Base-by-base conservation (phyloP, 208 protist species). In the Acanthamoeba triangularis region DNA sequence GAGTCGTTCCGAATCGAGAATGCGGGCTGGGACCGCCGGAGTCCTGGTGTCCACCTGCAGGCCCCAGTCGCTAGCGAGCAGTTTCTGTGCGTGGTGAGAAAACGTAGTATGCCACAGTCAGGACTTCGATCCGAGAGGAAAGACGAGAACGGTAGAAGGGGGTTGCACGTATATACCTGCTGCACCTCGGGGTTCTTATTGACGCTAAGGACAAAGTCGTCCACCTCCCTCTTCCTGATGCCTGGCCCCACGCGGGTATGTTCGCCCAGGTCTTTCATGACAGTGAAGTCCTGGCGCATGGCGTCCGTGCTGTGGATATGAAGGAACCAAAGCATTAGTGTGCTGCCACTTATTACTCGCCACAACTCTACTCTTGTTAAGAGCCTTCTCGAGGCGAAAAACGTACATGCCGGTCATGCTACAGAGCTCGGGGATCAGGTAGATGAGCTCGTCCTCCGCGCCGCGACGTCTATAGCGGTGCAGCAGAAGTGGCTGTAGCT, bases 341-440 rank as follows among this genome's bases (percentile, higher is more conserved):
- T 20, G 18, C 52, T 56, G 18, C 16, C 16, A 4, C 41, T 47
- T 41, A 3, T 4, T 4, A 41, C 37, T 41, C 5, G 41, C 41
- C 1, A 47, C 41, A 47, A 8, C 41, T 47, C 0, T 6, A 6
- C 41, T 47, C n/a, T n/a, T n/a, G n/a, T 47, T 0, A 4, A 18
- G 1, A 30, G 33, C 0, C 23, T 16, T 61, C 18, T 1, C 28
- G 69, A 20, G 14, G 69, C 28, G 14, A 35, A 18, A 25, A 61
- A 28, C 78, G 30, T 80, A 94, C 65, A 97, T 25, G 35, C 96
- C 96, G 33, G 96, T 97, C 25, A 96, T 25, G 44, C 54, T 74
- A 10, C 63, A 90, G 2, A 97, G 54, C 49, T 97, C 96, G 47
- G 96, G 96, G 23, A 97, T 69, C 14, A 97, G 30, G 33, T 97